Conservation (phyloP, 352 stramenopile species). For the Phytophthora megakarya region DNA sequence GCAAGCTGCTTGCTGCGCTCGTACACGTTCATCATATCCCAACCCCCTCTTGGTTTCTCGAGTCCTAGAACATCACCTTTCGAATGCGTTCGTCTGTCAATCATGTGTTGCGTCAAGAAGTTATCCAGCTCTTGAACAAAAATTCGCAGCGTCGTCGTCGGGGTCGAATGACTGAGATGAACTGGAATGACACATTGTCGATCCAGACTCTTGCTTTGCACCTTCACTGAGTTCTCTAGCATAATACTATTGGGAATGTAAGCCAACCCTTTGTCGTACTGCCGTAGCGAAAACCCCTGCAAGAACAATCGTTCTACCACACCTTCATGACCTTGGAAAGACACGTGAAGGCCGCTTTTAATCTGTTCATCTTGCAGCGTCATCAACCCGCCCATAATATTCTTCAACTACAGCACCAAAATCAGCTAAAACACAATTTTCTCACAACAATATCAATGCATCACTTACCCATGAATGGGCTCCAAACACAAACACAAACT, state of each 20-base stretch:
- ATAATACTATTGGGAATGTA: conserved; percentile 85
- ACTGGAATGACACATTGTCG: conserved; percentile 55
- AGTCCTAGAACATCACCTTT: conserved; percentile 57
- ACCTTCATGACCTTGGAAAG: conserved; percentile 78
- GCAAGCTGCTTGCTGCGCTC: conserved; percentile 43
- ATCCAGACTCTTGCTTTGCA: conserved; percentile 72
- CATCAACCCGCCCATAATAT: conserved; percentile 84
- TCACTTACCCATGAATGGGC: conserved; percentile 76
- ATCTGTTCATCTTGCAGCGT: conserved; percentile 84
- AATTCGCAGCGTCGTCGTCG: conserved; percentile 46
- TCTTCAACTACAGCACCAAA: conserved; percentile 66
- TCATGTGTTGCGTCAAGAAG: conserved; percentile 49
- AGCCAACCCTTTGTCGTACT: conserved; percentile 81
- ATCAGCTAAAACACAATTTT: conserved; percentile 11
- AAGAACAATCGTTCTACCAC: conserved; percentile 83
- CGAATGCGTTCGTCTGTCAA: conserved; percentile 28
- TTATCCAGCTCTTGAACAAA: conserved; percentile 82
- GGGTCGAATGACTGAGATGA: conserved; percentile 65
- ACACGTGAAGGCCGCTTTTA: conserved; percentile 75
- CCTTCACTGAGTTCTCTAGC: conserved; percentile 72
- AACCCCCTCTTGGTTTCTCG: conserved; percentile 45
- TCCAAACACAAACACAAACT: conserved; percentile 81
- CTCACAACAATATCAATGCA: neutral
- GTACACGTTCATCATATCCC: conserved; percentile 52
- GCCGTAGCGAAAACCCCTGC: conserved; percentile 78